Conservation (phyloP, 164 flowering plant genomes). For the Nymphaea thermarum region DNA sequence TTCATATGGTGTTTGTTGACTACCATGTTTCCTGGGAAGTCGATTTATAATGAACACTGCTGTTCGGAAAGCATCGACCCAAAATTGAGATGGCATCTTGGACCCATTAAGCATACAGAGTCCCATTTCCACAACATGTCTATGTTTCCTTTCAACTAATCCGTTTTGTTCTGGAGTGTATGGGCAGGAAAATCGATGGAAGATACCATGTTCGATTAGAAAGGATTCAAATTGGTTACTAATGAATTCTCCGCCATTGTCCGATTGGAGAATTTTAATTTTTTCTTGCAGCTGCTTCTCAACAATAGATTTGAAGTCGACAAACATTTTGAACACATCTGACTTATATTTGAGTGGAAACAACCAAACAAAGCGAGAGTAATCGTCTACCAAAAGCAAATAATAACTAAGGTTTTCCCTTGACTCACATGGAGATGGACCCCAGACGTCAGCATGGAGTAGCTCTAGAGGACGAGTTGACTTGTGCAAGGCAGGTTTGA, state of each 20-base stretch:
- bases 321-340: neutral
- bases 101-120: neutral
- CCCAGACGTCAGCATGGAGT: neutral
- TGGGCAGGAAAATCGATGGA: too few species aligned
- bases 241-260: too few species aligned
- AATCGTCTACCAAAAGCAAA: neutral
- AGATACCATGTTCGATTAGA: too few species aligned
- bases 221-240: too few species aligned
- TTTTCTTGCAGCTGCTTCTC: too few species aligned
- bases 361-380: neutral
- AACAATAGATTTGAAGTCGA: neutral
- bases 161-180: too few species aligned
- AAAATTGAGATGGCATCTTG: neutral
- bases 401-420: neutral
- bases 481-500: too few species aligned
- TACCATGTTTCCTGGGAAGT: neutral
- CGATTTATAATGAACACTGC: neutral
- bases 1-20: neutral
- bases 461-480: neutral
- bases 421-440: neutral
- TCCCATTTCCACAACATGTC: neutral
- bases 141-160: too few species aligned
- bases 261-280: too few species aligned
- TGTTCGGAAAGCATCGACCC: neutral
- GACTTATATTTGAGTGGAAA: neutral